These are phyloP conservation scores for Microsporum audouinii DNA, from an alignment of 2,329 filamentous ascomycete species.

Conservation along the genomic window DNA sequence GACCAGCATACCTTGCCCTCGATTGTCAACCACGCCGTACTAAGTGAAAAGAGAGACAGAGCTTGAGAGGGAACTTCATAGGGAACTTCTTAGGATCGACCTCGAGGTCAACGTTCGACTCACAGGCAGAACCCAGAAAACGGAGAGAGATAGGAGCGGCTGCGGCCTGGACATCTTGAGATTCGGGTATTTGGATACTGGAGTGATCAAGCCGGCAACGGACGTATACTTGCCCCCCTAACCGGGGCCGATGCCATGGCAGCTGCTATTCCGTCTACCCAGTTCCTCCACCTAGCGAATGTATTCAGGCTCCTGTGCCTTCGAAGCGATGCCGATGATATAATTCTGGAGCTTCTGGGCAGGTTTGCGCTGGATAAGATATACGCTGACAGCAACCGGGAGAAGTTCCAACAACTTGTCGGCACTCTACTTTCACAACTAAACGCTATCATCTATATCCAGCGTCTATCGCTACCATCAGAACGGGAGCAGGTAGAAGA, in stretches of 20 bases:
- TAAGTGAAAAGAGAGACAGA: neutral
- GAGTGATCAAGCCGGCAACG: neutral
- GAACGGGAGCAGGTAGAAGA: conserved; percentile 26
- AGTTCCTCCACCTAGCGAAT: conserved; percentile 28
- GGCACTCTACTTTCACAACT: conserved; percentile 30
- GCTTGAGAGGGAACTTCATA: neutral
- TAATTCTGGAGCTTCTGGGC: conserved; percentile 33
- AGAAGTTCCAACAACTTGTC: conserved; percentile 29
- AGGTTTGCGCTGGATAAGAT: conserved; percentile 35
- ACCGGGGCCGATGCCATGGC: neutral
- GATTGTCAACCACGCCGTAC: neutral
- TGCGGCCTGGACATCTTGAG: neutral
- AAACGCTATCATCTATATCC: conserved; percentile 31
- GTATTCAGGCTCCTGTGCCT: conserved; percentile 29
- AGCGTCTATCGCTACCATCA: conserved; percentile 32
- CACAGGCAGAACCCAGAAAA: neutral
- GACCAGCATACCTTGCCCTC: neutral
- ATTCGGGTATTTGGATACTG: neutral
- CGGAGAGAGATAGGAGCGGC: neutral
- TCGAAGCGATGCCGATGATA: conserved; percentile 33
- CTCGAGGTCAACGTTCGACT: neutral
- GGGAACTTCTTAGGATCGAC: neutral
- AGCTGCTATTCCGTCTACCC: conserved; percentile 25
- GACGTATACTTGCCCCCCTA: neutral
- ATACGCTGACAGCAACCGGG: conserved; percentile 27